Evolutionary conservation across 1,284 basidiomycete genomes (phyloP), one percentile per base, ranked within the genome.

Genomic region (Schizopora paradoxa): DNA sequence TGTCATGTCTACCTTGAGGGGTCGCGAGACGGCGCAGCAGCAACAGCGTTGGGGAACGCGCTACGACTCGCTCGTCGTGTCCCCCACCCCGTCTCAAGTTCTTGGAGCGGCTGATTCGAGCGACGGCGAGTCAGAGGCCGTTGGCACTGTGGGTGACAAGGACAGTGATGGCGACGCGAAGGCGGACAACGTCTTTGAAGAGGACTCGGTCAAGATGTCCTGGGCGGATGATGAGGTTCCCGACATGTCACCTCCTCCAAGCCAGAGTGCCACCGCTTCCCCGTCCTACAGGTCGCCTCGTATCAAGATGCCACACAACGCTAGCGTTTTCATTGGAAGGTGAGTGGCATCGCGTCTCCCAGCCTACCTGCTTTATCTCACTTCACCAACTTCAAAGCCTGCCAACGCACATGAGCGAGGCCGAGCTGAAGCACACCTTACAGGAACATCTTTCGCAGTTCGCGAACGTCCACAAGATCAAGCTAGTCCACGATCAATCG

Each of bases 281-380:
- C 34, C 13, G 27, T n/a, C n/a, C n/a, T n/a, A n/a, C n/a, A n/a
- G n/a, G n/a, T n/a, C n/a, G n/a, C n/a, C n/a, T n/a, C n/a, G n/a
- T 14, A 72, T 76, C 34, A 75, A 70, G 55, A 68, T 74, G 56
- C 71, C 76, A 41, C 83, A 86, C 56, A 80, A 88, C 53, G 78
- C 84, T 27, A 87, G 83, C 56, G 73, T 89, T 52, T 89, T 89
- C 61, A 79, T 89, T 47, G 86, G 86, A 61, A 87, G 85, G 85
- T 83, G 56, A 21, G 54, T 57, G 28, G 14, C 33, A 36, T 45
- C 41, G 39, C 26, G 27, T 44, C 41, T 26, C 47, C 29, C 31
- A 42, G 42, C 26, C 41, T 37, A 18, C 32, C 37, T 48, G 54
- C 41, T 54, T 51, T 14, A 32, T 21, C 36, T 27, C 21, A 28